Evolutionary conservation across 768 basidiomycete genomes (phyloP).

Genomic region (Paxillus involutus): DNA sequence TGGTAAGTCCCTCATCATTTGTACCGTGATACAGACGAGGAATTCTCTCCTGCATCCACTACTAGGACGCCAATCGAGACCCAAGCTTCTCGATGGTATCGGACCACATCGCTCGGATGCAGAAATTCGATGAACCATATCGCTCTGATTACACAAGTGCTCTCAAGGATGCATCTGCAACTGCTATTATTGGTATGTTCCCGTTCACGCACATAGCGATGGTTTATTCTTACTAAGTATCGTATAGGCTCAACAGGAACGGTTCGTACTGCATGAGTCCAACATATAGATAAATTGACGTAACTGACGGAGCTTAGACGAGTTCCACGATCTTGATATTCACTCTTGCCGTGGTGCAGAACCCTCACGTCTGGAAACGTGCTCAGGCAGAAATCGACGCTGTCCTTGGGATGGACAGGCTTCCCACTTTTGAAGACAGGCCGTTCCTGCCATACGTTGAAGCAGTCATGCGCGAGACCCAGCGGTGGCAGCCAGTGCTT

Average conservation of each 20-base stretch:
- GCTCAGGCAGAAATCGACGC: no score
- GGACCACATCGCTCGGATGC: constrained; percentile 15
- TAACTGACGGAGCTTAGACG: constrained; percentile 5
- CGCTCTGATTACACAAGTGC: constrained; percentile 1
- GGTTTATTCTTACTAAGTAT: not conserved
- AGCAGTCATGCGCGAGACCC: no score
- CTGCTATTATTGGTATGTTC: constrained; percentile 13
- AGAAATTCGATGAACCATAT: constrained; percentile 2
- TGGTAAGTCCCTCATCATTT: constrained; percentile 16
- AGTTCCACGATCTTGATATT: constrained; percentile 3
- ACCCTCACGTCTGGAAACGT: no score
- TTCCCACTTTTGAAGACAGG: no score
- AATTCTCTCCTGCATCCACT: not conserved
- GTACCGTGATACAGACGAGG: not conserved
- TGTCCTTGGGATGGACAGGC: no score
- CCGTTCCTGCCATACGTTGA: no score
- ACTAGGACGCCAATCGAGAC: not conserved
- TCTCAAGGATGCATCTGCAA: constrained; percentile 6
- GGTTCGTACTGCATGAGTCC: not conserved
- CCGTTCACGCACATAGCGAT: not conserved
- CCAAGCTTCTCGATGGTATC: constrained; percentile 8
- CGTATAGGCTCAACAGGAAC: constrained; percentile 10
- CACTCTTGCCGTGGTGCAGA: constrained; percentile 18
- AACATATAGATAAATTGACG: not conserved
- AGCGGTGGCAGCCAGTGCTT: no score